Conservation (phyloP, 306 rosid species). For the Geum urbanum region DNA sequence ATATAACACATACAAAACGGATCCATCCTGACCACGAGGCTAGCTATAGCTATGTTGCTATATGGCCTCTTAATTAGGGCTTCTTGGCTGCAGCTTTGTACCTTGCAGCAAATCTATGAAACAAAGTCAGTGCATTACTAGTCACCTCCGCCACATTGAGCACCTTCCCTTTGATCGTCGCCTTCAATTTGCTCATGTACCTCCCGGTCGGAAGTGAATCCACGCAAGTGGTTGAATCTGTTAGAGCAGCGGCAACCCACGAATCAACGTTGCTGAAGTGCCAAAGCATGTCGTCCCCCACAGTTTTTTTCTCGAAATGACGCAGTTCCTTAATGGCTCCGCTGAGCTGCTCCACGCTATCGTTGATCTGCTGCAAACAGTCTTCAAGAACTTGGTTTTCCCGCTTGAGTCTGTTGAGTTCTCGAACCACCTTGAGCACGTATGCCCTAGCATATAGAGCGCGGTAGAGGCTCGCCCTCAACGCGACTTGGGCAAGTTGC, state of each 20-base stretch:
- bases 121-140: constrained; percentile 54
- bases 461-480: constrained; percentile 45
- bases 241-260: constrained; percentile 59
- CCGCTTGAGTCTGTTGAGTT: constrained; percentile 22
- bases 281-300: constrained; percentile 41
- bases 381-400: constrained; percentile 39
- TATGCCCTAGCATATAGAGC: constrained; percentile 37
- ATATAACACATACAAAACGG: constrained; percentile 1
- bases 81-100: constrained; percentile 27
- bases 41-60: neutral
- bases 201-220: constrained; percentile 31
- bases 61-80: constrained; percentile 12
- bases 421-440: constrained; percentile 31
- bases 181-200: constrained; percentile 47
- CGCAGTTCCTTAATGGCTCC: constrained; percentile 42
- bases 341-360: constrained; percentile 51
- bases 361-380: constrained; percentile 46
- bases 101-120: constrained; percentile 44
- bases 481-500: constrained; percentile 42
- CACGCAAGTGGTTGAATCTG: constrained; percentile 49
- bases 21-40: constrained; percentile 27
- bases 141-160: constrained; percentile 53
- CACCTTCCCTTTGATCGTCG: constrained; percentile 48
- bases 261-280: constrained; percentile 60
- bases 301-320: constrained; percentile 8